A percentile compares a stretch with the other conserved stretches of the same genome.
These are phyloP conservation scores for Naganishia vaughanmartiniae DNA, from an alignment of 768 basidiomycete species.

Conservation along the genomic window DNA sequence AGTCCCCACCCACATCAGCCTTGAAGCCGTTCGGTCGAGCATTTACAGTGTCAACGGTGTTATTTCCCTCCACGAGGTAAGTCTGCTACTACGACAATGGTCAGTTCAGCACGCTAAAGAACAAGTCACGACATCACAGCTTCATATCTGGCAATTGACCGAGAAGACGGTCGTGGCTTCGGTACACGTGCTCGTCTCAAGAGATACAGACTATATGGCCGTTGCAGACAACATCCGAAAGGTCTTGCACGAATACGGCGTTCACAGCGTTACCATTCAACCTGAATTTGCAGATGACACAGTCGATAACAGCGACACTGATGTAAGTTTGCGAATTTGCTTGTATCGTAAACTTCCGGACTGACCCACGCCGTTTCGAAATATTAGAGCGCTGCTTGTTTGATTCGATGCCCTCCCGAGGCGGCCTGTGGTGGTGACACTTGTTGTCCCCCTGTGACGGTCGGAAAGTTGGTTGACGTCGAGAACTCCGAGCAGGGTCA, in stretches of 20 bases:
- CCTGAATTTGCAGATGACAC: conserved; percentile 60
- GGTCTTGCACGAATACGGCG: conserved; percentile 81
- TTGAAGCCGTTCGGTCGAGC: conserved; percentile 80
- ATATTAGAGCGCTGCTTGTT: conserved; percentile 42
- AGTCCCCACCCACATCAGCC: conserved; percentile 80
- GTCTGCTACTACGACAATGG: neutral
- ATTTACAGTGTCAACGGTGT: conserved; percentile 83
- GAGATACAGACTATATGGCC: conserved; percentile 84
- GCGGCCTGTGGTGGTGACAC: conserved; percentile 45
- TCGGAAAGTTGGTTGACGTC: conserved; percentile 44
- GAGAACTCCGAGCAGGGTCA: conserved; percentile 34
- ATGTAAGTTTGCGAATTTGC: neutral
- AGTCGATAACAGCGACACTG: conserved; percentile 12
- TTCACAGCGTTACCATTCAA: conserved; percentile 92
- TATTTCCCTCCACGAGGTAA: conserved; percentile 66
- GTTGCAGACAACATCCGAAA: conserved; percentile 79
- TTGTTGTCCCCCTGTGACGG: conserved; percentile 44
- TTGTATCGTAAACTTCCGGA: neutral
- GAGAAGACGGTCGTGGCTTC: conserved; percentile 93
- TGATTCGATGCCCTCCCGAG: conserved; percentile 51
- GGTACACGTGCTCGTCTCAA: conserved; percentile 84
- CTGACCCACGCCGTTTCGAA: neutral
- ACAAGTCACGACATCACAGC: conserved; percentile 54
- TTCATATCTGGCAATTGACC: conserved; percentile 96
- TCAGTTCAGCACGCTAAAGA: neutral